Conservation (phyloP, 2,329 filamentous ascomycete genomes). For the Talaromyces albobiverticillius region DNA sequence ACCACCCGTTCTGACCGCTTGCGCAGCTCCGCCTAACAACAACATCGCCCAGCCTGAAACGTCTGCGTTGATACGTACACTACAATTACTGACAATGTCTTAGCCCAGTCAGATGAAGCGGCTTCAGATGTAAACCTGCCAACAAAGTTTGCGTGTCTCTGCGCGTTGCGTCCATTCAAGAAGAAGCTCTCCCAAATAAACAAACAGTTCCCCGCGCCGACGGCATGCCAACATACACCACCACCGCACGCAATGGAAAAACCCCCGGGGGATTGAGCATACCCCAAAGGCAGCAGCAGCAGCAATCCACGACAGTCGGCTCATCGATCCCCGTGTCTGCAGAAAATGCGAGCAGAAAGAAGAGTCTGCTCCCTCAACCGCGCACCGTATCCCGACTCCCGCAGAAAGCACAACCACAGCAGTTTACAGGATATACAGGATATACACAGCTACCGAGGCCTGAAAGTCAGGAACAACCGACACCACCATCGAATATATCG, state of each 20-base stretch:
- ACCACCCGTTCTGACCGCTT: too few relatives aligned
- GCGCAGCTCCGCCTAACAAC: too few relatives aligned
- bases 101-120: background rate
- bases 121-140: background rate
- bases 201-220: constrained; percentile 10
- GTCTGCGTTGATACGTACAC: too few relatives aligned
- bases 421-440: background rate
- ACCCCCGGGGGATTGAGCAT: constrained; percentile 13
- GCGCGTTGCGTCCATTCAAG: too few relatives aligned
- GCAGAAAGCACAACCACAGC: background rate
- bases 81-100: background rate
- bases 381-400: constrained; percentile 20
- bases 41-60: too few relatives aligned
- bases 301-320: constrained; percentile 16
- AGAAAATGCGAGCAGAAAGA: constrained; percentile 23
- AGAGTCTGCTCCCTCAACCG: constrained; percentile 32
- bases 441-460: too few relatives aligned
- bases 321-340: constrained; percentile 13
- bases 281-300: constrained; percentile 14
- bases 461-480: background rate
- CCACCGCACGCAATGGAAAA: constrained; percentile 16
- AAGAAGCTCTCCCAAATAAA: too few relatives aligned
- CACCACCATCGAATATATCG: background rate
- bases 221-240: constrained; percentile 16
- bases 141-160: background rate